Evolutionary conservation across 352 stramenopile genomes (phyloP).

Genomic region (Thraustochytrium striatum): DNA sequence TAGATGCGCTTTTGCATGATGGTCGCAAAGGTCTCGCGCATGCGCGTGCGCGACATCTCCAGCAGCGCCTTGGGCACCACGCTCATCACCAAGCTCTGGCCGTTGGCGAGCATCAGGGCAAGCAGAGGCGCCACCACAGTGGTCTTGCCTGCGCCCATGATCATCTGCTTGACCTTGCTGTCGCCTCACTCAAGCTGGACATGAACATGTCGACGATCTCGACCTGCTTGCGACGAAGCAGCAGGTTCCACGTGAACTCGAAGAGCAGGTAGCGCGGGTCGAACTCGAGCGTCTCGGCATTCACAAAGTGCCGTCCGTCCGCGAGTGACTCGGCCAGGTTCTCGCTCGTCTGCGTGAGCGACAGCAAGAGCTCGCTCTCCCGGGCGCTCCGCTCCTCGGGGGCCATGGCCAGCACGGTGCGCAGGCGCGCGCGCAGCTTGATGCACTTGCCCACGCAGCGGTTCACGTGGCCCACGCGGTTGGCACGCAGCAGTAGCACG

Average conservation of each 20-base stretch:
- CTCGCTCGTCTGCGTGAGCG: conserved; percentile 33
- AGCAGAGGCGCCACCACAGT: conserved; percentile 97
- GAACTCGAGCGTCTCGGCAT: conserved; percentile 64
- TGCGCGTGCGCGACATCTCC: conserved; percentile 94
- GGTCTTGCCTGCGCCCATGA: conserved; percentile 99
- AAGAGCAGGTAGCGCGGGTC: conserved; percentile 97
- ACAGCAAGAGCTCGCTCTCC: conserved; percentile 18
- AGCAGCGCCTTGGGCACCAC: conserved; percentile 97
- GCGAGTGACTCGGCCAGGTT: conserved; percentile 29
- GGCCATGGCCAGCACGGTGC: not conserved
- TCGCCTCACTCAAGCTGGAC: conserved; percentile 11
- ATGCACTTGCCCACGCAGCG: conserved; percentile 48
- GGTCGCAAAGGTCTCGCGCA: conserved; percentile 94
- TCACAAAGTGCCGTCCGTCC: conserved; percentile 38
- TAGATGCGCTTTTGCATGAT: conserved; percentile 97
- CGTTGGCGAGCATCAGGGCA: conserved; percentile 93
- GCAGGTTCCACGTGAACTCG: conserved; percentile 97
- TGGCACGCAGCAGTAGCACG: conserved; percentile 40
- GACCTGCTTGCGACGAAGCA: conserved; percentile 95
- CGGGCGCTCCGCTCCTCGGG: not conserved
- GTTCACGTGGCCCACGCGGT: conserved; percentile 46
- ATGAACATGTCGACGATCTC: conserved; percentile 99
- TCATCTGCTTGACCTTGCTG: conserved; percentile 86
- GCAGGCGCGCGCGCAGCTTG: conserved; percentile 26
- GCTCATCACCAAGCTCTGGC: conserved; percentile 85